Evolutionary conservation across 192 early-diverging fungal genomes (phyloP), one percentile per base, ranked within the genome.

Genomic region (Gigaspora rosea): DNA sequence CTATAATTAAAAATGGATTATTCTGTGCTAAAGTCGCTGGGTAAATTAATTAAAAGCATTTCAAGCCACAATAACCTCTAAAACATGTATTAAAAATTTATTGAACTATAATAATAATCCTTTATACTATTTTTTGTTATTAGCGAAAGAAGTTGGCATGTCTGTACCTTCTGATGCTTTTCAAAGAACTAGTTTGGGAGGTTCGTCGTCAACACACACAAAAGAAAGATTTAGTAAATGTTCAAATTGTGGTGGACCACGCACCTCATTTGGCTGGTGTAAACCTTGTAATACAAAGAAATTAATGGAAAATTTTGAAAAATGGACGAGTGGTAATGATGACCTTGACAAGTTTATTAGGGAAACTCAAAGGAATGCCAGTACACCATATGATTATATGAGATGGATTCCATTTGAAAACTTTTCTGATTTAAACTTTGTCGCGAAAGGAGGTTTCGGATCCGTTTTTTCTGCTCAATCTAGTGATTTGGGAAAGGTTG

Each of bases 381-480:
- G 20, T 62, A 74, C 72, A 48, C 72, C 56, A 18, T 62, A 46
- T 20, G 72, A 74, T 74, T 74, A 61, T 74, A 74, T 74, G 57
- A 27, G 58, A 47, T 74, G 72, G 72, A 74, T 74, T 48, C 9
- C 15, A 10, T 74, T 59, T 22, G 58, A 74, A 16, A 32, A 11
- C 22, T 74, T 74, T 22, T 16, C 72, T 8, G 57, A 74, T 48
- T 0, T 61, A 2, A 9, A 74, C 11, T 74, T 61, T 61, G 15
- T 62, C 35, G 72, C 72, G 2, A 22, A 46, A 36, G 72, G 72
- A 27, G 72, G 72, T 8, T 61, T 74, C 3, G 72, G 72, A 32
- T 48, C 41, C 7, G 72, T 74, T 12, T 74, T n/a, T 62, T 58
- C 72, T 18, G 72, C 72, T 6, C 59, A 74, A 33, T 74, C 72